Base-by-base conservation (phyloP, 148 eudicot species). In the Rhododendron kiyosumense region DNA sequence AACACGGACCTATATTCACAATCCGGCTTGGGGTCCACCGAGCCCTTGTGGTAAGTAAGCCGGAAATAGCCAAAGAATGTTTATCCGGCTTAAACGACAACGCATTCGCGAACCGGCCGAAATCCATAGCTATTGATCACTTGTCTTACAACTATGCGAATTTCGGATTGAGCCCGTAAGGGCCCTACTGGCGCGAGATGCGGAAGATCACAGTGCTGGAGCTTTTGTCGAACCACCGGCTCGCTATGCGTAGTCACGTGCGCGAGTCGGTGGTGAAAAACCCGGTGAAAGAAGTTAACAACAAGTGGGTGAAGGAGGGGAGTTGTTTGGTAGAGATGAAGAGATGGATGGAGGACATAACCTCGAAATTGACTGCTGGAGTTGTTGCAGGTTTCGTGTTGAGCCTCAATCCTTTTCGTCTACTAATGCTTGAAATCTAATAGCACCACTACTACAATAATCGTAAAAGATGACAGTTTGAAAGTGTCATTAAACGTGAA, bases 171-270 rank as follows among this genome's bases (percentile, higher is more conserved):
- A 38, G 65, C 45, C 87, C 87, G 4, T 86, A 89, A 20, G 90
- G 93, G 6, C 83, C 87, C 0, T 88, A 92, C 48, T 93, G 94
- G 95, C 88, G 92, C 0, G 85, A 92, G 32, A 69, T 91, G 28
- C 85, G 91, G 14, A 91, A 89, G 86, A 75, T 91, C 2, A 74
- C 78, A 1, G 18, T 84, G 49, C 43, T 86, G 0, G 87, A 91
- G 76, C 87, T 93, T 22, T 86, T 93, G 22, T 90, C 93, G 0
- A 85, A 76, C 49, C 84, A 75, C 4, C 82, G 88, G 26, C 26
- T 92, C 4, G 88, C 86, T 57, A 52, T 76, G 57, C 78, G 86
- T 0, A 83, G 78, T 77, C 54, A 82, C 26, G 81, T 86, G 26
- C 43, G 89, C 17, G 83, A 41, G 0, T 76, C 88, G 0, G 94